phyloP scores from a whole-genome alignment of 139 green algal species.

The Picocystis salinarum region DNA sequence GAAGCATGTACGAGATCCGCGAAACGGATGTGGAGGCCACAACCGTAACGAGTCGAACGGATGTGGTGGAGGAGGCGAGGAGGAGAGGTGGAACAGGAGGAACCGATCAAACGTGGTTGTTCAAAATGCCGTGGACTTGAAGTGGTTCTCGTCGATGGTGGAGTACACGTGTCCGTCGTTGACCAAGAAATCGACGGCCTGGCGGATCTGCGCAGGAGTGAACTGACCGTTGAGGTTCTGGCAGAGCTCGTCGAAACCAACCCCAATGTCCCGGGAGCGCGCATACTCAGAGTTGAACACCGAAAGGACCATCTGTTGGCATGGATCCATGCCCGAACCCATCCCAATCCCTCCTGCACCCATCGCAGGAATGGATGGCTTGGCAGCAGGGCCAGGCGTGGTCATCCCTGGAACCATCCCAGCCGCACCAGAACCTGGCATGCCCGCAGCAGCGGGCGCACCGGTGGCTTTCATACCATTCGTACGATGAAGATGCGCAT shows the following conservation, averaged over 20 bases:
- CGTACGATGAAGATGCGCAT: slow-evolving; percentile 49
- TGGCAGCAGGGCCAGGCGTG: too few species aligned
- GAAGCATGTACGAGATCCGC: too few species aligned
- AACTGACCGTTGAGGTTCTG: slow-evolving; percentile 12
- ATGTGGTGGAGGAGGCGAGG: too few species aligned
- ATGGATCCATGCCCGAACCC: slow-evolving; percentile 12
- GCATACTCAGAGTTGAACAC: slow-evolving; percentile 18
- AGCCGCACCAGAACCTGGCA: not conserved
- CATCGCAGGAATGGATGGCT: not conserved
- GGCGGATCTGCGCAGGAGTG: slow-evolving; percentile 17
- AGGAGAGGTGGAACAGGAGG: too few species aligned
- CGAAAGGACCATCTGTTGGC: slow-evolving; percentile 12
- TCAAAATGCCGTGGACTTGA: too few species aligned
- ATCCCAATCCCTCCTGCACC: too few species aligned
- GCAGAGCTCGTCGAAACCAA: slow-evolving; percentile 1
- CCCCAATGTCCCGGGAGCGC: not conserved
- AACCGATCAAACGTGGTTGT: too few species aligned
- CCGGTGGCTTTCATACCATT: slow-evolving; percentile 18
- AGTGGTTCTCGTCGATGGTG: slow-evolving; percentile 53
- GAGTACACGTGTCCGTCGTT: slow-evolving; percentile 58
- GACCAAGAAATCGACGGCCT: slow-evolving; percentile 24
- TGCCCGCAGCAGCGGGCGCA: not conserved
- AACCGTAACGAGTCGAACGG: too few species aligned
- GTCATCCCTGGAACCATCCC: not conserved
- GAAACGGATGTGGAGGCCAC: too few species aligned